A percentile compares a stretch with the other conserved stretches of the same genome.
Conservation (phyloP, 768 basidiomycete species). For the Floccularia luteovirens region DNA sequence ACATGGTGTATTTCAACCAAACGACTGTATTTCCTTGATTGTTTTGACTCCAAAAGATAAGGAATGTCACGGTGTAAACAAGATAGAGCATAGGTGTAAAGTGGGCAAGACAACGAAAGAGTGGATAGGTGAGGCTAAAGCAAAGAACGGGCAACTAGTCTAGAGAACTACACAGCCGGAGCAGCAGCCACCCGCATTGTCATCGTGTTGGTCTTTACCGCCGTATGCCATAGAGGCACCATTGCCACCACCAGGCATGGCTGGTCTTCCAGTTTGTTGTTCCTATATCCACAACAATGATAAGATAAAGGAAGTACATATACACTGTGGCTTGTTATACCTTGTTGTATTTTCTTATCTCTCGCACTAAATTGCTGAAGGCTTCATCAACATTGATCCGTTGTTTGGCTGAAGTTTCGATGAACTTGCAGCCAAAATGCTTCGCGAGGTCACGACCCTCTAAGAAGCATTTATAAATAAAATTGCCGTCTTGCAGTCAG, state of each 20-base stretch:
- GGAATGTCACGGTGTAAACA: constrained; percentile 2
- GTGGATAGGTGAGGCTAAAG: constrained; percentile 5
- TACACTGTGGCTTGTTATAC: no score
- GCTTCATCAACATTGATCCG: constrained; percentile 96
- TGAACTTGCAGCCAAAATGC: constrained; percentile 90
- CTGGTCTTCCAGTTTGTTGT: constrained; percentile 2
- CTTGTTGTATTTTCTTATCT: constrained; percentile 92
- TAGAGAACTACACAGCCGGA: constrained; percentile 4
- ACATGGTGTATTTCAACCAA: no score
- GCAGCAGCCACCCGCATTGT: constrained; percentile 2
- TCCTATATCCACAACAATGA: neutral
- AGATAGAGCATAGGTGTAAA: constrained; percentile 2
- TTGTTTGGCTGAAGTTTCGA: constrained; percentile 95
- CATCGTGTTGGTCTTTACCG: constrained; percentile 4
- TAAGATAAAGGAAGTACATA: neutral
- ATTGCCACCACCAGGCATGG: neutral
- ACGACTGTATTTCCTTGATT: neutral
- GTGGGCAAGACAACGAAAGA: neutral
- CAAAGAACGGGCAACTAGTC: neutral
- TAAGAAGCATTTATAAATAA: constrained; percentile 18
- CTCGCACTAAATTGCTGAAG: constrained; percentile 87
- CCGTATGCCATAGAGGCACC: neutral
- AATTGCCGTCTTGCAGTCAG: neutral
- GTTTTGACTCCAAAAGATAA: constrained; percentile 1
- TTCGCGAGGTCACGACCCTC: constrained; percentile 98